A percentile compares a stretch with the other conserved stretches of the same genome.
These are phyloP conservation scores for Aspergillus tanneri DNA, from an alignment of 2,329 filamentous ascomycete species.

Conservation along the genomic window DNA sequence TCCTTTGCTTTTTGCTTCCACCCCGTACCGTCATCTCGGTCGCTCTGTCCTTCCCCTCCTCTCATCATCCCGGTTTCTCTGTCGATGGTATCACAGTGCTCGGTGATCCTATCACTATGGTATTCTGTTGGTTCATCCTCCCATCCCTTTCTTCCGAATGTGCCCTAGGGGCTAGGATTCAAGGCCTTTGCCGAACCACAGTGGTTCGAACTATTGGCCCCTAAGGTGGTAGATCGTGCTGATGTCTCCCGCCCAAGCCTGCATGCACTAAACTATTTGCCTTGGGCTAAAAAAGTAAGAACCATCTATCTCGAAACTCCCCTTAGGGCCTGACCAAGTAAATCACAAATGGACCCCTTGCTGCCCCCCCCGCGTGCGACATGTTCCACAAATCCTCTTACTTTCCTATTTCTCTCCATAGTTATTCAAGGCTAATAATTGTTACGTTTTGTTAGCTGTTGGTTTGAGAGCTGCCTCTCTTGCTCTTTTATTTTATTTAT, in stretches of 20 bases:
- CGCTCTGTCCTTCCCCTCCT: too few relatives aligned
- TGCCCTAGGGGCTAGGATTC: background rate
- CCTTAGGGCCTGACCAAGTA: background rate
- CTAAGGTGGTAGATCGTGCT: constrained; percentile 27
- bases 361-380: constrained; percentile 31
- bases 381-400: constrained; percentile 28
- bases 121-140: too few relatives aligned
- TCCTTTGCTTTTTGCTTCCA: too few relatives aligned
- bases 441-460: constrained; percentile 1
- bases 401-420: constrained; percentile 5
- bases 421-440: background rate
- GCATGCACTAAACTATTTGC: constrained; percentile 25
- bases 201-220: constrained; percentile 26
- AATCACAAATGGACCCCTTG: constrained; percentile 27
- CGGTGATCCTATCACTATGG: too few relatives aligned
- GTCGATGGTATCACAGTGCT: too few relatives aligned
- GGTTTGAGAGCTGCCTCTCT: background rate
- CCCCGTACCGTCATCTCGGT: too few relatives aligned
- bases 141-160: too few relatives aligned
- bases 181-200: constrained; percentile 2
- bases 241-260: constrained; percentile 22
- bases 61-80: too few relatives aligned
- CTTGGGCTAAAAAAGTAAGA: constrained; percentile 11
- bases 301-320: constrained; percentile 1
- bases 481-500: background rate